phyloP scores from a whole-genome alignment of 1,139 yeast genomes.

The Candida sp. region DNA sequence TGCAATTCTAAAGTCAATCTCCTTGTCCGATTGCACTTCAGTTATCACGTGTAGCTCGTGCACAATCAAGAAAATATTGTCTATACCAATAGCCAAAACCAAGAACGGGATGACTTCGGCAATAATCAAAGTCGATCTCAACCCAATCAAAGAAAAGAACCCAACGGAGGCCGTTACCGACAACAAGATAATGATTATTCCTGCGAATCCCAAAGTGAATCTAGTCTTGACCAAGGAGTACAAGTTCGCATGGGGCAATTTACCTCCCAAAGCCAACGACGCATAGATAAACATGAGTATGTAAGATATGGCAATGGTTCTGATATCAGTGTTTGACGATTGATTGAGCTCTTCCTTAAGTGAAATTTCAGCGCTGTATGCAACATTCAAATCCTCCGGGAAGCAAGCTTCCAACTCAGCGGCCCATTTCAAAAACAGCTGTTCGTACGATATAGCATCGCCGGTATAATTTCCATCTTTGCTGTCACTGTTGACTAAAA shows the following conservation, averaged over 20 bases:
- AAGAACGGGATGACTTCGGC: slow-evolving; percentile 97
- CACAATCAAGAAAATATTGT: slow-evolving; percentile 85
- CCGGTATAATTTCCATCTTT: slow-evolving; percentile 36
- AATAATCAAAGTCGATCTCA: slow-evolving; percentile 87
- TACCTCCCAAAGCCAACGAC: slow-evolving; percentile 79
- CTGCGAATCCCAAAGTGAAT: slow-evolving; percentile 78
- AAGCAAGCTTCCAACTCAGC: slow-evolving; percentile 47
- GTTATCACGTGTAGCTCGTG: slow-evolving; percentile 72
- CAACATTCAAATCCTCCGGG: slow-evolving; percentile 56
- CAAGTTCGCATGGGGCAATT: slow-evolving; percentile 29
- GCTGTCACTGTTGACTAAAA: slow-evolving; percentile 53
- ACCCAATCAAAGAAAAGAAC: slow-evolving; percentile 70
- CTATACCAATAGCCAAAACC: slow-evolving; percentile 93
- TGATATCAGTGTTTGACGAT: slow-evolving; percentile 79
- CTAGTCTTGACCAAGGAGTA: slow-evolving; percentile 59
- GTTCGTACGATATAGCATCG: slow-evolving; percentile 69
- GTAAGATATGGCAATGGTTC: slow-evolving; percentile 75
- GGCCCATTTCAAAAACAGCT: slow-evolving; percentile 59
- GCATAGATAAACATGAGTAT: slow-evolving; percentile 91
- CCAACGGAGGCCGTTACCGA: slow-evolving; percentile 89
- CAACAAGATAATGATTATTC: slow-evolving; percentile 77
- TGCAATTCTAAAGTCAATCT: slow-evolving; percentile 58
- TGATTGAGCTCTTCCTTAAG: slow-evolving; percentile 83
- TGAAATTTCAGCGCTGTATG: slow-evolving; percentile 84
- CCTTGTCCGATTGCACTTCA: slow-evolving; percentile 23